These are phyloP conservation scores for Russula foetens DNA, from an alignment of 768 basidiomycete species.

Conservation along the genomic window DNA sequence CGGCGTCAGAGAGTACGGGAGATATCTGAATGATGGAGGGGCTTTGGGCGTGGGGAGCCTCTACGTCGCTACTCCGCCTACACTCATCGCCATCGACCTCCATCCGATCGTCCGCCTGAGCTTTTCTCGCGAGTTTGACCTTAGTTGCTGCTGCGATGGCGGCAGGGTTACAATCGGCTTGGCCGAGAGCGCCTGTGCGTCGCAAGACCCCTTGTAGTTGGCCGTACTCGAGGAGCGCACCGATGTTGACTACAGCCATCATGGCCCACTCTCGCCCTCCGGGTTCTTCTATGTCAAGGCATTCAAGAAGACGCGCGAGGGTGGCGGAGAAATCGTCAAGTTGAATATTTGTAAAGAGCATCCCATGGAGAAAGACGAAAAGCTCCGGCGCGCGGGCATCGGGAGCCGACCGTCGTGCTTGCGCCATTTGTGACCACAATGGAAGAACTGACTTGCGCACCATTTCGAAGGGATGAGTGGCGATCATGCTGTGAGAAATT, in stretches of 20 bases:
- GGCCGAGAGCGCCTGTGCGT: conserved; percentile 40
- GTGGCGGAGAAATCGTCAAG: no score
- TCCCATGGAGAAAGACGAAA: conserved; percentile 89
- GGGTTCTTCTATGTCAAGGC: no score
- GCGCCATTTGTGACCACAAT: conserved; percentile 74
- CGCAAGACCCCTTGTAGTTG: conserved; percentile 61
- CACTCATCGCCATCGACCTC: conserved; percentile 47
- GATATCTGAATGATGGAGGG: conserved; percentile 6
- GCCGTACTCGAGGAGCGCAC: no score
- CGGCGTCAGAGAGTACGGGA: conserved; percentile 24
- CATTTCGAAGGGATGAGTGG: conserved; percentile 76
- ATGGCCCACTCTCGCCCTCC: no score
- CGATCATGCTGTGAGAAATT: conserved; percentile 72
- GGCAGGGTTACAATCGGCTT: conserved; percentile 27
- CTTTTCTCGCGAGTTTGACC: no score
- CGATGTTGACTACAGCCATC: no score
- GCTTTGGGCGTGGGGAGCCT: conserved; percentile 25
- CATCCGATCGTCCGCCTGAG: no score
- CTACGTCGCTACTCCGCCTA: conserved; percentile 23
- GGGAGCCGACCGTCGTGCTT: no score
- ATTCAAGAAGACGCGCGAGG: no score
- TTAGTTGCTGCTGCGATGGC: conserved; percentile 31
- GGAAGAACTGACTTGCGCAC: conserved; percentile 86
- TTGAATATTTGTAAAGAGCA: conserved; percentile 93
- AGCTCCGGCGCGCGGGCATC: conserved; percentile 62